phyloP scores from a whole-genome alignment of 352 stramenopile genomes.

The Globisporangium barbulae region DNA sequence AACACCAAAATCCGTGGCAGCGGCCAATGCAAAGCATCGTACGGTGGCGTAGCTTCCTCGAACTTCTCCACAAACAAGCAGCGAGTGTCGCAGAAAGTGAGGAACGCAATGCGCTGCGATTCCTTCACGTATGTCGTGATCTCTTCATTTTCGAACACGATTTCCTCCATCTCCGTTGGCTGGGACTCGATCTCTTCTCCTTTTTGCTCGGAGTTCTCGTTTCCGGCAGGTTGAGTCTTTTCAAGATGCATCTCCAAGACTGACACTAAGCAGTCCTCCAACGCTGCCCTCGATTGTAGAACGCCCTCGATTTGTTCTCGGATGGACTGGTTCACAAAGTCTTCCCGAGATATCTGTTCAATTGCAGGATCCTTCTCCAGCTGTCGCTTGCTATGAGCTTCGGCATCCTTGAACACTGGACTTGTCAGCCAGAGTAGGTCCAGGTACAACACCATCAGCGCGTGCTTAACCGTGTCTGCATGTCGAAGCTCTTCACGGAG shows the following conservation, averaged over 20 bases:
- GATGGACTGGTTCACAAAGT: conserved; percentile 5
- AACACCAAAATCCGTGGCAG: conserved; percentile 65
- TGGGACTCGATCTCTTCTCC: conserved; percentile 16
- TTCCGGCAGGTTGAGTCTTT: conserved; percentile 23
- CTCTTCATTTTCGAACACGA: conserved; percentile 56
- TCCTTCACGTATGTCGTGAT: conserved; percentile 53
- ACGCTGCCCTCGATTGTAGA: conserved; percentile 25
- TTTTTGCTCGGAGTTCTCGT: conserved; percentile 32
- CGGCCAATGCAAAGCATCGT: conserved; percentile 59
- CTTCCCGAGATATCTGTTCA: conserved; percentile 13
- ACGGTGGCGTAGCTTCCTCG: conserved; percentile 47
- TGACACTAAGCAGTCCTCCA: conserved; percentile 65
- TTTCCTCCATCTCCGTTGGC: conserved; percentile 58
- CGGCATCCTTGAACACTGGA: conserved; percentile 53
- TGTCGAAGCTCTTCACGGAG: conserved; percentile 54
- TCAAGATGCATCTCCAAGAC: conserved; percentile 76
- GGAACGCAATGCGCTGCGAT: conserved; percentile 62
- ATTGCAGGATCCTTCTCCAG: conserved; percentile 14
- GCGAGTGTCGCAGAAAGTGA: conserved; percentile 73
- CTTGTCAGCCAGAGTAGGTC: conserved; percentile 74
- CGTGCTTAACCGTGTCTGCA: conserved; percentile 60
- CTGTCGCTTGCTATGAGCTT: conserved; percentile 22
- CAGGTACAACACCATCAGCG: conserved; percentile 64
- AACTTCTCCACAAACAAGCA: conserved; percentile 88
- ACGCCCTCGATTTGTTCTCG: conserved; percentile 43